Conservation (phyloP, 2,329 filamentous ascomycete genomes). For the Teratosphaeria gauchensis region DNA sequence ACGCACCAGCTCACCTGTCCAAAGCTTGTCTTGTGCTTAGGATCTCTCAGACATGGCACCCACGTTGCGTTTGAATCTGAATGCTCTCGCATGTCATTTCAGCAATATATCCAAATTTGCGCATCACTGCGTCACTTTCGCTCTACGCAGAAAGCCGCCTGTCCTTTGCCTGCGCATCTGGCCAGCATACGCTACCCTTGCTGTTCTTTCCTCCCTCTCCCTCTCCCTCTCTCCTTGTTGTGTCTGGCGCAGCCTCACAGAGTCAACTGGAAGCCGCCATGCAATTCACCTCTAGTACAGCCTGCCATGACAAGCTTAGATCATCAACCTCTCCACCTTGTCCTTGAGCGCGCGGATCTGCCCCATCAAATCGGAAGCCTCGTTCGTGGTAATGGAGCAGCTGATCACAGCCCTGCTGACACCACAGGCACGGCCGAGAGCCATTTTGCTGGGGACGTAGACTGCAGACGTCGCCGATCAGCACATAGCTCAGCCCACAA, state of each 20-base stretch:
- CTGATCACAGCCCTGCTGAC: conserved; percentile 82
- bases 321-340: conserved; percentile 92
- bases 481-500: background rate
- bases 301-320: conserved; percentile 43
- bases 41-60: background rate
- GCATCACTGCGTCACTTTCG: background rate
- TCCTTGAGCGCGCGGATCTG: conserved; percentile 86
- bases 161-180: background rate
- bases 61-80: background rate
- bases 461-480: conserved; percentile 11
- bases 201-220: background rate
- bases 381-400: conserved; percentile 81
- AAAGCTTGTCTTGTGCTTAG: background rate
- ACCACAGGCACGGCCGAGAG: conserved; percentile 80
- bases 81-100: background rate
- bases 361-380: conserved; percentile 73
- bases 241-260: background rate
- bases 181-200: background rate
- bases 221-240: background rate
- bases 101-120: background rate
- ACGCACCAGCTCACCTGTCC: background rate
- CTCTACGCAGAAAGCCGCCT: background rate
- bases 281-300: background rate
- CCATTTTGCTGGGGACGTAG: conserved; percentile 58
- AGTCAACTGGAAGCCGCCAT: background rate